Conservation (phyloP, 2,329 filamentous ascomycete species). For the Juglanconis sp. region DNA sequence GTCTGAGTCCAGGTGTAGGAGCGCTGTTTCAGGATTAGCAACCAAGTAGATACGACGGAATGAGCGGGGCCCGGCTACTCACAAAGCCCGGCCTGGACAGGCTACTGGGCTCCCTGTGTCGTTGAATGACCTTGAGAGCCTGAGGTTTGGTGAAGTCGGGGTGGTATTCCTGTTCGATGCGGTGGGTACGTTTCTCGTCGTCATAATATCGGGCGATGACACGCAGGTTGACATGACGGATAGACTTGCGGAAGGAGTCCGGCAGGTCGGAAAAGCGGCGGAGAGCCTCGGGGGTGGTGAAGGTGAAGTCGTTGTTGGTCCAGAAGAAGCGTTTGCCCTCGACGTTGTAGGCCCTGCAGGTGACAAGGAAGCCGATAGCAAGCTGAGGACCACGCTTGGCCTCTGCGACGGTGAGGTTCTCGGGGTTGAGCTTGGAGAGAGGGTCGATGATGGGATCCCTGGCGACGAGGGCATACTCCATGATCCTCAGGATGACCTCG, state of each 20-base stretch:
- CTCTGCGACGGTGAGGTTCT: slow-evolving; percentile 43
- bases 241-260: slow-evolving; percentile 37
- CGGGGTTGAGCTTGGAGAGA: slow-evolving; percentile 40
- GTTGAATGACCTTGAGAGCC: slow-evolving; percentile 38
- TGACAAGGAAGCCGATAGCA: slow-evolving; percentile 51
- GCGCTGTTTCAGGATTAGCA: slow-evolving; percentile 25
- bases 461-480: slow-evolving; percentile 50
- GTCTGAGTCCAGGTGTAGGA: slow-evolving; percentile 54
- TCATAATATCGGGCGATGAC: slow-evolving; percentile 56
- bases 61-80: not conserved
- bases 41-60: too few species aligned
- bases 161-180: slow-evolving; percentile 41
- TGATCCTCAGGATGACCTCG: slow-evolving; percentile 50
- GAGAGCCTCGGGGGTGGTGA: slow-evolving; percentile 50
- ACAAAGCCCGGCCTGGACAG: slow-evolving; percentile 48
- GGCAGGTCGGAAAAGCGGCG: slow-evolving; percentile 47
- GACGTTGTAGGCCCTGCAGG: slow-evolving; percentile 45
- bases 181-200: slow-evolving; percentile 42
- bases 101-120: slow-evolving; percentile 40
- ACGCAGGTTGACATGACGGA: slow-evolving; percentile 48
- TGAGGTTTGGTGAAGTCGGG: slow-evolving; percentile 39
- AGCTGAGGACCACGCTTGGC: slow-evolving; percentile 44
- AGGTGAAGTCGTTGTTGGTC: slow-evolving; percentile 51
- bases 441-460: slow-evolving; percentile 52
- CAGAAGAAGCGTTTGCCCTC: slow-evolving; percentile 51